phyloP scores from a whole-genome alignment of 1,139 yeast genomes.

The Pichia cactophila region DNA sequence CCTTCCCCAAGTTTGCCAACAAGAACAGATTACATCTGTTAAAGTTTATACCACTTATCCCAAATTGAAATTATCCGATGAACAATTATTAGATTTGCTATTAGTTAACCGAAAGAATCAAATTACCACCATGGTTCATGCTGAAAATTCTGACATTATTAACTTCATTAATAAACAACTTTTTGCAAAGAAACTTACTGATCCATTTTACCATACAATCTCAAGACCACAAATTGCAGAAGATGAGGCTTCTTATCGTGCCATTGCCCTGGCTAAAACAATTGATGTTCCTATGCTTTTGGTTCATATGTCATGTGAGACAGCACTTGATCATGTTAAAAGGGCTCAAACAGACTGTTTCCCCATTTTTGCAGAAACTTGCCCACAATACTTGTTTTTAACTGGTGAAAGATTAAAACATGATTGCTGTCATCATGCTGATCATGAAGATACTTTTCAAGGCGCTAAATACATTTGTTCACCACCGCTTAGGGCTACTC shows the following conservation, averaged over 20 bases:
- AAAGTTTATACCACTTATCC: slow-evolving; percentile 43
- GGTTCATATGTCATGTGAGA: slow-evolving; percentile 41
- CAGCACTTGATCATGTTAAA: slow-evolving; percentile 35
- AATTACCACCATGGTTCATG: slow-evolving; percentile 43
- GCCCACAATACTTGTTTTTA: slow-evolving; percentile 41
- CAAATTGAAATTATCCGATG: slow-evolving; percentile 34
- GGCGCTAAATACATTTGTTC: slow-evolving; percentile 44
- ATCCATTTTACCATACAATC: slow-evolving; percentile 38
- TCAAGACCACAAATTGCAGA: slow-evolving; percentile 41
- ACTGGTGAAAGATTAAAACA: slow-evolving; percentile 27
- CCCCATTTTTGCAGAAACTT: slow-evolving; percentile 35
- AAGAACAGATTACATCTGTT: slow-evolving; percentile 37
- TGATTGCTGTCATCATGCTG: slow-evolving; percentile 23
- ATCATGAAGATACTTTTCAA: slow-evolving; percentile 25
- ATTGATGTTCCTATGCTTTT: slow-evolving; percentile 34
- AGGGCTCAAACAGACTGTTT: slow-evolving; percentile 34
- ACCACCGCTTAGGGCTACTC: slow-evolving; percentile 38
- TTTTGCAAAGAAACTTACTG: slow-evolving; percentile 30
- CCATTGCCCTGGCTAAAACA: slow-evolving; percentile 30
- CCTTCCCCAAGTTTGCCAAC: slow-evolving; percentile 24
- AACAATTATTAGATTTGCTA: slow-evolving; percentile 34
- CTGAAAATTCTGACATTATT: slow-evolving; percentile 41
- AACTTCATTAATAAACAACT: slow-evolving; percentile 35
- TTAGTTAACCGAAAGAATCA: slow-evolving; percentile 34
- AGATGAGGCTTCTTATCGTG: slow-evolving; percentile 43